A percentile compares a stretch with the other conserved stretches of the same genome.
These are phyloP conservation scores for Thielaviopsis populi DNA, from an alignment of 2,329 filamentous ascomycete species.

Conservation along the genomic window DNA sequence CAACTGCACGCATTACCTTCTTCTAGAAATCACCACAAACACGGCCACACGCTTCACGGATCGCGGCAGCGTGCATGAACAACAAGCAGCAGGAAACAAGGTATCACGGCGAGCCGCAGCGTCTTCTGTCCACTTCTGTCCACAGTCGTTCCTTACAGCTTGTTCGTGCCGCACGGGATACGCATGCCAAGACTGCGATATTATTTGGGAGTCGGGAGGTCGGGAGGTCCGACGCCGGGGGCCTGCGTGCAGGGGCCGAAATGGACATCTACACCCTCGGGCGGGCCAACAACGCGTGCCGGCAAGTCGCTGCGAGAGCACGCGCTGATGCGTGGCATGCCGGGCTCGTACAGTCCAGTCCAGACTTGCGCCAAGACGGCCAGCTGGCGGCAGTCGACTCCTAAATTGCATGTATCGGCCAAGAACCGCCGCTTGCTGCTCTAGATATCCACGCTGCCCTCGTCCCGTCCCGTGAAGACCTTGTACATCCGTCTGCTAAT, in stretches of 20 bases:
- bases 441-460: conserved; percentile 39
- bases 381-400: neutral
- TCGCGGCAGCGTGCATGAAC: neutral
- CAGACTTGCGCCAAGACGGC: neutral
- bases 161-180: neutral
- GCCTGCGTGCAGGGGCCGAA: neutral
- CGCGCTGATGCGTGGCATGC: no score
- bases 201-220: neutral
- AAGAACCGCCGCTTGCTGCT: neutral
- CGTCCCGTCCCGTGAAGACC: conserved; percentile 44
- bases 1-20: no score
- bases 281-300: neutral
- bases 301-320: neutral
- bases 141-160: neutral
- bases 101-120: neutral
- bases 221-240: neutral
- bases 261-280: neutral
- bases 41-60: neutral
- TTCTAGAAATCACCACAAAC: no score
- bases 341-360: neutral
- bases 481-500: conserved; percentile 44
- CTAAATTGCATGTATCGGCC: neutral
- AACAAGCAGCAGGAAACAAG: neutral
- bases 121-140: neutral
- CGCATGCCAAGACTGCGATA: neutral